Percentiles rank a stretch among this genome's conserved stretches.
Evolutionary conservation across 1,139 yeast genomes (phyloP).

Genomic region (Torulaspora globosa): DNA sequence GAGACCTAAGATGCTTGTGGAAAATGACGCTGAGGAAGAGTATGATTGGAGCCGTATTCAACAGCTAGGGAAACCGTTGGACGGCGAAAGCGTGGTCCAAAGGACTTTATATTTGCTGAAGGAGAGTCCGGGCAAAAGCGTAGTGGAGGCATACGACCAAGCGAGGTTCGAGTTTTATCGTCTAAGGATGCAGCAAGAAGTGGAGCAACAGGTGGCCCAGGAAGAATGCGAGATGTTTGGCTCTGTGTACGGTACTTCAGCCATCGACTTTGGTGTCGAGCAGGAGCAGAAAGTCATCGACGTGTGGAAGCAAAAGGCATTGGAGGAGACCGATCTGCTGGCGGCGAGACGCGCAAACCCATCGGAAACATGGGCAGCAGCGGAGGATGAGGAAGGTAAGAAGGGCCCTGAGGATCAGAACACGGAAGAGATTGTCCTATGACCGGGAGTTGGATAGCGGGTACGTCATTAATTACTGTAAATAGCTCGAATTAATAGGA

Average conservation of each 20-base stretch:
- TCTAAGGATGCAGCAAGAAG: conserved; percentile 78
- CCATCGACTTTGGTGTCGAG: conserved; percentile 62
- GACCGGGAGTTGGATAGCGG: conserved; percentile 6
- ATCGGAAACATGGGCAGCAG: conserved; percentile 38
- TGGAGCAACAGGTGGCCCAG: conserved; percentile 64
- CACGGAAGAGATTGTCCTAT: conserved; percentile 13
- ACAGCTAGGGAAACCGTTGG: conserved; percentile 70
- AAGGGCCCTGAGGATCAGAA: conserved; percentile 11
- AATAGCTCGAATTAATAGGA: conserved; percentile 5
- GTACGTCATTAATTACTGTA: conserved; percentile 11
- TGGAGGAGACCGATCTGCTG: conserved; percentile 49
- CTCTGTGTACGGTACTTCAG: conserved; percentile 59
- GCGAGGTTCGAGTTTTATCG: conserved; percentile 87
- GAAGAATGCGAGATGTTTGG: conserved; percentile 90
- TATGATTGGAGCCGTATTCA: conserved; percentile 76
- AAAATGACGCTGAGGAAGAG: conserved; percentile 54
- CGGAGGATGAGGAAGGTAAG: conserved; percentile 16
- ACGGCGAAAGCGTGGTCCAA: conserved; percentile 93
- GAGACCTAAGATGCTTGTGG: conserved; percentile 82
- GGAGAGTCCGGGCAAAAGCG: conserved; percentile 39
- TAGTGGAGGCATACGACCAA: conserved; percentile 71
- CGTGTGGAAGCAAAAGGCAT: conserved; percentile 72
- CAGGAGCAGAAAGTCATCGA: conserved; percentile 69
- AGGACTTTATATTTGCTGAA: conserved; percentile 71
- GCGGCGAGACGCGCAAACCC: conserved; percentile 44